phyloP scores from a whole-genome alignment of 768 basidiomycete species.

The Boletus patriciae region DNA sequence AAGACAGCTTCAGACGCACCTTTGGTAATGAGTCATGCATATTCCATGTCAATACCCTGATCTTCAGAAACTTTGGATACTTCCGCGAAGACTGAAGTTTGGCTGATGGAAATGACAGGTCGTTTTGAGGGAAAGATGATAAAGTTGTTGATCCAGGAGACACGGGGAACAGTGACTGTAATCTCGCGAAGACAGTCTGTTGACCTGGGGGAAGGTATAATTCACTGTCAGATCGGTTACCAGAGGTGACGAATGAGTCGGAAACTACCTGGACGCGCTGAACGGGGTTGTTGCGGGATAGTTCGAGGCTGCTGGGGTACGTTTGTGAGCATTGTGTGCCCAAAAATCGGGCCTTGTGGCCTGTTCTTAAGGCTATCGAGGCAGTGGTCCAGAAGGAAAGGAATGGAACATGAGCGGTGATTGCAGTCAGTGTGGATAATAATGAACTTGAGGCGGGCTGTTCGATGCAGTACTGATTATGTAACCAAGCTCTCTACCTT shows the following conservation, averaged over 20 bases:
- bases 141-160: conserved; percentile 27
- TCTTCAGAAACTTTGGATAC: conserved; percentile 53
- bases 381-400: conserved; percentile 23
- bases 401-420: conserved; percentile 26
- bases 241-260: conserved; percentile 7
- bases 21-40: conserved; percentile 84
- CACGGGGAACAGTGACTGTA: conserved; percentile 53
- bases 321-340: conserved; percentile 25
- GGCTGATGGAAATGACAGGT: conserved; percentile 22
- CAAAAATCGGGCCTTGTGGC: conserved; percentile 22
- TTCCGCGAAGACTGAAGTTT: conserved; percentile 25
- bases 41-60: conserved; percentile 77
- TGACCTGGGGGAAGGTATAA: conserved; percentile 27
- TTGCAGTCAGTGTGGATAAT: conserved; percentile 10
- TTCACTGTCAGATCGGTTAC: neutral
- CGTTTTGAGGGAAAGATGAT: conserved; percentile 21
- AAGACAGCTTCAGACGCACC: conserved; percentile 36
- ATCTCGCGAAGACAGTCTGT: conserved; percentile 46
- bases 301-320: conserved; percentile 21
- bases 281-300: conserved; percentile 15
- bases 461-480: conserved; percentile 26
- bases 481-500: conserved; percentile 13
- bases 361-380: conserved; percentile 31
- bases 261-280: conserved; percentile 20
- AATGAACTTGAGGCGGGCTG: conserved; percentile 14